Evolutionary conservation across 805 yeast genomes (phyloP), one percentile per base, ranked within the genome.

Genomic region (Zygosaccharomyces siamensis): DNA sequence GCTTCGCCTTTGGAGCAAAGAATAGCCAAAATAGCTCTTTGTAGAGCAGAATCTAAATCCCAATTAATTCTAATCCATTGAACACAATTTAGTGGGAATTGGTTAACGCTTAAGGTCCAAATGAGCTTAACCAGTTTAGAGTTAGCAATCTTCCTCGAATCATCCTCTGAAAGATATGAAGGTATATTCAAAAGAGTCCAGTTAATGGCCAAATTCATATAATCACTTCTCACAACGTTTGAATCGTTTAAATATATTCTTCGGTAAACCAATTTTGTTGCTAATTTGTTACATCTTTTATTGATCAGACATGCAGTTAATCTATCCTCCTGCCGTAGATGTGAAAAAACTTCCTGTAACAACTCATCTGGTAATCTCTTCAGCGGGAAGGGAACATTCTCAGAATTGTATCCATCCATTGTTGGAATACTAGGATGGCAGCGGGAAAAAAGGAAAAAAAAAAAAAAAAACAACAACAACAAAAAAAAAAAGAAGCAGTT

Each of bases 1-100:
- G 71, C 62, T 26, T 54, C 49, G 2, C 70, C 68, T 23, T 60
- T 46, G 4, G 55, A 48, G 21, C 70, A 60, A 8, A 72, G 43
- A 3, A 64, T 30, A 3, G 48, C 46, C 3, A 72, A 46, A n/a
- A 72, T 60, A 14, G 48, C 45, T 39, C 48, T 59, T 51, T 72
- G 76, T 11, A 63, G 46, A 1, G 36, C 38, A 1, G 67, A 47
- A 45, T 68, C 67, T 26, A 72, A 54, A 57, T 72, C 76, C 76
- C 76, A 72, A 51, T 72, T 72, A 35, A 72, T 61, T 46, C 76
- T 55, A 3, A 72, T 64, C 66, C 74, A 72, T 27, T 61, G 62
- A 3, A 72, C 64, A 21, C 64, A 52, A 14, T 62, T 56, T 23
- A 63, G 37, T 10, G 63, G 59, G 1, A 52, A 49, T 7, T 24